phyloP scores from a whole-genome alignment of 2,329 filamentous ascomycete species.

The Rutstroemia sp. region DNA sequence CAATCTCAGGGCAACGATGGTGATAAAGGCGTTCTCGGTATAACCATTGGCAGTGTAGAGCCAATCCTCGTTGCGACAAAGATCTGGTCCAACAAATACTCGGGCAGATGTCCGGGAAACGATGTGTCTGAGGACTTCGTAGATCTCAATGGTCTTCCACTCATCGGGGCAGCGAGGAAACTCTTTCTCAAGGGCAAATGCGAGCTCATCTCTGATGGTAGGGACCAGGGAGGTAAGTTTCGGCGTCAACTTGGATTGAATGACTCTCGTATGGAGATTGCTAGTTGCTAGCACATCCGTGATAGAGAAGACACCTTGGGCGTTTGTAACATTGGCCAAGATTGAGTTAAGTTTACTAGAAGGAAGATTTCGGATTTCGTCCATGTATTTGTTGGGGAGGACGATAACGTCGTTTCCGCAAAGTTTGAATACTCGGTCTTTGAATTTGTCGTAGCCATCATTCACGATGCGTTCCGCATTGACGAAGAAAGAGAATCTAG shows the following conservation, averaged over 20 bases:
- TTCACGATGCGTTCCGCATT: no score
- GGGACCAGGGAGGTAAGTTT: neutral
- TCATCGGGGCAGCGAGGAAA: neutral
- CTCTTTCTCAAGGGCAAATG: neutral
- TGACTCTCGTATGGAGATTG: neutral
- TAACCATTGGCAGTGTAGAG: neutral
- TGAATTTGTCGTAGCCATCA: no score
- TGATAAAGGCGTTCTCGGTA: neutral
- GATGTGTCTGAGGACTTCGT: neutral
- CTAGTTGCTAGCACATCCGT: neutral
- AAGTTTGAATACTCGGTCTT: no score
- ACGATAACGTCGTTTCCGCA: neutral
- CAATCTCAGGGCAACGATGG: neutral
- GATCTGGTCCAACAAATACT: neutral
- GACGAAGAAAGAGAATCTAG: no score
- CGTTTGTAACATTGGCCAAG: neutral
- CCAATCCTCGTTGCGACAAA: slow-evolving; percentile 1
- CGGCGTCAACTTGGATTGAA: neutral
- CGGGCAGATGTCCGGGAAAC: neutral
- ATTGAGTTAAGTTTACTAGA: neutral
- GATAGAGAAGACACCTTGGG: neutral
- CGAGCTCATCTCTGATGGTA: slow-evolving; percentile 2
- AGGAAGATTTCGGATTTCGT: neutral
- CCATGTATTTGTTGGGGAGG: neutral
- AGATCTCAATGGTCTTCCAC: neutral